Percentiles rank a stretch among this genome's conserved stretches.
These are phyloP conservation scores for Cystofilobasidium bisporidii DNA, from an alignment of 768 basidiomycete species.

Conservation along the genomic window DNA sequence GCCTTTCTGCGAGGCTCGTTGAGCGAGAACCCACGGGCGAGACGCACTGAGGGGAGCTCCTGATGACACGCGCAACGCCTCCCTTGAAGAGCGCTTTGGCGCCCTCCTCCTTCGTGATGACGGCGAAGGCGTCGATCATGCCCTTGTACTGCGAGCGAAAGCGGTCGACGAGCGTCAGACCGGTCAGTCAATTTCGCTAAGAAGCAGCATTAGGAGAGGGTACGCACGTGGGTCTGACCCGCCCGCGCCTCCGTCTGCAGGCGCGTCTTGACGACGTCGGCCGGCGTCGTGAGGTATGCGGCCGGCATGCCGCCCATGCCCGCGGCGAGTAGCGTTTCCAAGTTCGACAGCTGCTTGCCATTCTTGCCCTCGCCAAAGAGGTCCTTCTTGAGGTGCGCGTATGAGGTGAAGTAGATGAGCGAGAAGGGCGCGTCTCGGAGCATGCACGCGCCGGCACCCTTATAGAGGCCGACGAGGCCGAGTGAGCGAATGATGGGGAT, in stretches of 20 bases:
- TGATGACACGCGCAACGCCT: conserved; percentile 72
- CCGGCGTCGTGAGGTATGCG: conserved; percentile 44
- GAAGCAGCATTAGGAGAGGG: too few species aligned
- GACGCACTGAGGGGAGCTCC: conserved; percentile 60
- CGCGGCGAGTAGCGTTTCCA: conserved; percentile 76
- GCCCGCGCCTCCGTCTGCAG: conserved; percentile 83
- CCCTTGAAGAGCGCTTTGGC: conserved; percentile 74
- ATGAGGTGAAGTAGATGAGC: conserved; percentile 51
- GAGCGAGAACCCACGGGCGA: too few species aligned
- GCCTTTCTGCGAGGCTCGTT: too few species aligned
- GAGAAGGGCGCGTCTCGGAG: conserved; percentile 80
- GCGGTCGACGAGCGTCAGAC: background rate
- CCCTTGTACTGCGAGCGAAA: conserved; percentile 57
- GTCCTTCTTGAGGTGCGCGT: conserved; percentile 50
- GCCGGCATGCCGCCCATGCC: conserved; percentile 90
- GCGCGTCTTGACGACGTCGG: conserved; percentile 89
- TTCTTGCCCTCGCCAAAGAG: conserved; percentile 92
- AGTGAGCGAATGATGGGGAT: conserved; percentile 85
- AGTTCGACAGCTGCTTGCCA: conserved; percentile 80
- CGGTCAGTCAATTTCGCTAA: too few species aligned
- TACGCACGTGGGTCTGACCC: conserved; percentile 58
- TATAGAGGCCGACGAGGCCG: conserved; percentile 85
- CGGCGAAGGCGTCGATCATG: conserved; percentile 72
- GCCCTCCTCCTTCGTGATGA: conserved; percentile 61
- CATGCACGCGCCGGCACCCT: conserved; percentile 82